These are phyloP conservation scores for Tuber borchii DNA, from an alignment of 495 filamentous ascomycete genomes.

Conservation along the genomic window DNA sequence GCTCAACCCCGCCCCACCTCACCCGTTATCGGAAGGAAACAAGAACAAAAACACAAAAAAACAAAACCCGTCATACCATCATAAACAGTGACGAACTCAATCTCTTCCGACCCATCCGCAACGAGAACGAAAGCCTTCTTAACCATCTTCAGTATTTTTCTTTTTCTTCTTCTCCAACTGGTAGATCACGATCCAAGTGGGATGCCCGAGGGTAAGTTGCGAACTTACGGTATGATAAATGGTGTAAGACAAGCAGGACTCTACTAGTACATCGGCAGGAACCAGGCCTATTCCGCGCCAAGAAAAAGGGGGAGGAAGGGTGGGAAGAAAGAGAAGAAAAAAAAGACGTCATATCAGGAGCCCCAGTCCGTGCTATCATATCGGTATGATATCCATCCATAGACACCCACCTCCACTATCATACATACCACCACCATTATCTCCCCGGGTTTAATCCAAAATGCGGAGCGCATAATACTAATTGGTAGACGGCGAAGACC, in stretches of 20 bases:
- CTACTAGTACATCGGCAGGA: neutral
- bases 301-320: neutral
- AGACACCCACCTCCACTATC: neutral
- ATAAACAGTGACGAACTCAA: constrained; percentile 34
- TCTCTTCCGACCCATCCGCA: constrained; percentile 32
- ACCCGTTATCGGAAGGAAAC: neutral
- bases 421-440: neutral
- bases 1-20: neutral
- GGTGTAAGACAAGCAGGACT: neutral
- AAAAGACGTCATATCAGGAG: neutral
- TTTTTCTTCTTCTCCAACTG: neutral
- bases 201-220: neutral
- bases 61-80: constrained; percentile 14
- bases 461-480: neutral
- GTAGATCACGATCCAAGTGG: neutral
- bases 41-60: neutral
- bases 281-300: neutral
- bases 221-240: neutral
- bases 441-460: neutral
- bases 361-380: neutral
- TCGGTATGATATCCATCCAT: neutral
- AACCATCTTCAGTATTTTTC: neutral
- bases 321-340: neutral
- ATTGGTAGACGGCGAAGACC: neutral
- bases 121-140: constrained; percentile 23